Base-by-base conservation (phyloP, 1,139 yeast species). In the Blastobotrys proliferans region DNA sequence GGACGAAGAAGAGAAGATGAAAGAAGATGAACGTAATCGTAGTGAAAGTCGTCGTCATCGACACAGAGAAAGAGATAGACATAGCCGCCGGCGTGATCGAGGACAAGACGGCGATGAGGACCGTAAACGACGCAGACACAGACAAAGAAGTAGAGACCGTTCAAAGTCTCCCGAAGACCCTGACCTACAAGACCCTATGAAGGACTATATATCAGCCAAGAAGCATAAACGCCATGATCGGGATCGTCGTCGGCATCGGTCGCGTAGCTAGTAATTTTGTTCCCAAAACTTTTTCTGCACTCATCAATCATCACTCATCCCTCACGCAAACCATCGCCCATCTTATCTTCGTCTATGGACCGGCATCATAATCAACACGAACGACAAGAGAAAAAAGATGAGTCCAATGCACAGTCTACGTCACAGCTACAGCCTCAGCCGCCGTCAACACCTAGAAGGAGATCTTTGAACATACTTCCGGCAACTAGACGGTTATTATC, bases 131-230 rank as follows among this genome's bases (percentile, higher is more conserved):
- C 8, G 26, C 8, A 8, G 26, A 8, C 9, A 8, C 26, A 22
- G 26, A 8, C 9, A 22, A 11, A 8, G 9, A 8, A 27, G 13
- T 11, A 6, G 30, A 27, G 13, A 11, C 6, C 30, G 30, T n/a
- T 27, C 30, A 27, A 27, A 22, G 11, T 22, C 26, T 22, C 26
- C 26, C 8, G 3, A 32, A 2, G 20, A 21, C 30, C 21, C 11
- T 10, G 37, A 33, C 21, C 13, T 21, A 26, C 25, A 22, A 25
- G 57, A 54, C 35, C 57, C 57, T 4, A 51, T 54, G 55, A 39
- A 41, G 16, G 50, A 48, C 14, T 49, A 48, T 22, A 32, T 48
- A n/a, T n/a, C n/a, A n/a, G n/a, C n/a, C 21, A 17, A 33, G 16
- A 8, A 11, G 26, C 26, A 11, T 22, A 22, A 22, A 22, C 11